Percentiles rank a stretch among this genome's conserved stretches.
Conservation (phyloP, 345 rosid species). For the Salix koriyanagi region DNA sequence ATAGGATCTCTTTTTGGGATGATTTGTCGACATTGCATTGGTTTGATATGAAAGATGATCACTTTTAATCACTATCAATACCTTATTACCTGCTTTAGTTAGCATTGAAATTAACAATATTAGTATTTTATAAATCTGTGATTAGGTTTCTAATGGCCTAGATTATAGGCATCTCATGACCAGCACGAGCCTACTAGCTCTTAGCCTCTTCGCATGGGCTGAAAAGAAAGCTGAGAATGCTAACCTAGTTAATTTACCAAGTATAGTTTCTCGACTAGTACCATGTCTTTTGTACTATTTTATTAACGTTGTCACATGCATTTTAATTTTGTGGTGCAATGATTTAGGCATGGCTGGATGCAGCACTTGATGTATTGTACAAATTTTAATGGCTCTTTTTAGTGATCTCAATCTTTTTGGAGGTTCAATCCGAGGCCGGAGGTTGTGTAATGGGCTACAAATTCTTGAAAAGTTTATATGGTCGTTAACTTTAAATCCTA, state of each 20-base stretch:
- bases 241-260: not conserved
- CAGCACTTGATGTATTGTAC: too few relatives aligned
- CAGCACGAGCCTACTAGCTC: not conserved
- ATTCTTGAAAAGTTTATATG: too few relatives aligned
- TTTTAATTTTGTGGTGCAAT: not conserved
- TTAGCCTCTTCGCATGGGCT: not conserved
- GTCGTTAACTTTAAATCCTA: too few relatives aligned
- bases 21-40: not conserved
- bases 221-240: not conserved
- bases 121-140: constrained; percentile 2
- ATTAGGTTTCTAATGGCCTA: constrained; percentile 7
- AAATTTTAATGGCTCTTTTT: too few relatives aligned
- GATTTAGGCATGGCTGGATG: not conserved
- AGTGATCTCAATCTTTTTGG: too few relatives aligned
- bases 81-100: not conserved
- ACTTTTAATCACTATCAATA: not conserved
- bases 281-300: not conserved
- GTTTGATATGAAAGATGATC: not conserved
- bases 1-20: not conserved
- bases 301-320: not conserved
- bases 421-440: too few relatives aligned
- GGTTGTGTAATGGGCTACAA: too few relatives aligned
- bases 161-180: constrained; percentile 5
- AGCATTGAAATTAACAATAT: not conserved
- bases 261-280: not conserved